Base-by-base conservation (phyloP, 140 eudicot genomes). In the Oenanthe javanica region DNA sequence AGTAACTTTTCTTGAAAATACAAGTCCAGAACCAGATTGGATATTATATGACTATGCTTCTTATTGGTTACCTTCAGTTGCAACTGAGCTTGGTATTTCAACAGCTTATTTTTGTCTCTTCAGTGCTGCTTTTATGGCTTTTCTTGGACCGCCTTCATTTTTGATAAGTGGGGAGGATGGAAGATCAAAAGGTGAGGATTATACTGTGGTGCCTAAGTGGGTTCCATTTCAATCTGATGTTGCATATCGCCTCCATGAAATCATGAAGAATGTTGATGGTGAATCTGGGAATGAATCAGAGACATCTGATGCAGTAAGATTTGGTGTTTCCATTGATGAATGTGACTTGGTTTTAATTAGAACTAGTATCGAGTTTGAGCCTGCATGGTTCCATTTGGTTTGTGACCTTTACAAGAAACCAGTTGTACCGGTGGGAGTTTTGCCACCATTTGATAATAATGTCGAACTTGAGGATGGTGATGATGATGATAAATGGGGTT, bases 21-120 rank as follows among this genome's bases (percentile, higher is more conserved):
- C 88, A 18, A 50, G 59, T n/a, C 86, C 85, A 15, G 85, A 61
- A 45, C 92, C 92, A 15, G 98, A 93, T 82, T 91, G 93, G 96
- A 77, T 91, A 1, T 43, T 93, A 27, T 87, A 81, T 77, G 98
- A 93, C 85, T 93, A 85, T 77, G 87, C 96, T 77, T 86, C 91
- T 27, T 91, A 89, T 46, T 93, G 98, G 97, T 79, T 91, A 64
- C 98, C 97, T 14, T 67, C 82, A 36, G 23, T 93, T 14, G 93
- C 93, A 11, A 72, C 82, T 59, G 85, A 79, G 48, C 23, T 85
- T 42, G 91, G 89, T 43, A 36, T 89, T 42, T 83, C 85, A 3
- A 80, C 79, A 42, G 92, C 86, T 27, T 93, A 54, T 74, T 88
- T 93, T 25, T 80, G 96, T 38, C 88, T 91, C 18, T 93, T 91